Conservation (phyloP, 2,329 filamentous ascomycete species). For the Botryotinia convoluta region DNA sequence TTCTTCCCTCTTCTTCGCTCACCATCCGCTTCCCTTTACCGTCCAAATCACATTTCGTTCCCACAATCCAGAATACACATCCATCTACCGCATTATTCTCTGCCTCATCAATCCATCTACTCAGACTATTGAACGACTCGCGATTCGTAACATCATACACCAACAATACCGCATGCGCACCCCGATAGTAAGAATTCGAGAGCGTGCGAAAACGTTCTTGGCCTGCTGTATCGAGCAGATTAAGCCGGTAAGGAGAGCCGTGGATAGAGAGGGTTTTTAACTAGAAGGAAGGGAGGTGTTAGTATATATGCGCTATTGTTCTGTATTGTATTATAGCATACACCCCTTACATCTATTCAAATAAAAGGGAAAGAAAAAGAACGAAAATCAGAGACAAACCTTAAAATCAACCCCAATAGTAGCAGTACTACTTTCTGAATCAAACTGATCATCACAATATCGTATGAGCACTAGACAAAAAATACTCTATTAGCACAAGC, state of each 20-base stretch:
- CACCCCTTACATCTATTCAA: not conserved
- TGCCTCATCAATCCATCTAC: slow-evolving; percentile 54
- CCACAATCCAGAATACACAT: slow-evolving; percentile 51
- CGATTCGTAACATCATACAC: slow-evolving; percentile 84
- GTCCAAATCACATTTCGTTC: slow-evolving; percentile 48
- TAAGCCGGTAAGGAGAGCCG: slow-evolving; percentile 51
- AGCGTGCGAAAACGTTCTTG: slow-evolving; percentile 96
- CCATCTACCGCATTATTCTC: slow-evolving; percentile 49
- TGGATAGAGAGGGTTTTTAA: slow-evolving; percentile 53
- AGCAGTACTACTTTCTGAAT: slow-evolving; percentile 52
- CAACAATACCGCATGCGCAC: slow-evolving; percentile 90
- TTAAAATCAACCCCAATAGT: slow-evolving; percentile 59
- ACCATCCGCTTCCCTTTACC: slow-evolving; percentile 46
- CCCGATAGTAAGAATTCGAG: slow-evolving; percentile 91
- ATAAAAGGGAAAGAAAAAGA: too few species aligned
- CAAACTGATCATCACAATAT: slow-evolving; percentile 58
- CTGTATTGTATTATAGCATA: too few species aligned
- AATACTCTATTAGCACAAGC: slow-evolving; percentile 1
- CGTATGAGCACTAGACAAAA: slow-evolving; percentile 47
- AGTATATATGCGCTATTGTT: not conserved
- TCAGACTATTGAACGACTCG: slow-evolving; percentile 51
- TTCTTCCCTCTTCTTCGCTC: slow-evolving; percentile 47
- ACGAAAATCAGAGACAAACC: slow-evolving; percentile 36
- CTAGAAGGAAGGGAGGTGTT: slow-evolving; percentile 35
- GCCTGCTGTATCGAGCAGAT: slow-evolving; percentile 79